Evolutionary conservation across 495 filamentous ascomycete species (phyloP).

Genomic region (Geopyxis carbonaria): DNA sequence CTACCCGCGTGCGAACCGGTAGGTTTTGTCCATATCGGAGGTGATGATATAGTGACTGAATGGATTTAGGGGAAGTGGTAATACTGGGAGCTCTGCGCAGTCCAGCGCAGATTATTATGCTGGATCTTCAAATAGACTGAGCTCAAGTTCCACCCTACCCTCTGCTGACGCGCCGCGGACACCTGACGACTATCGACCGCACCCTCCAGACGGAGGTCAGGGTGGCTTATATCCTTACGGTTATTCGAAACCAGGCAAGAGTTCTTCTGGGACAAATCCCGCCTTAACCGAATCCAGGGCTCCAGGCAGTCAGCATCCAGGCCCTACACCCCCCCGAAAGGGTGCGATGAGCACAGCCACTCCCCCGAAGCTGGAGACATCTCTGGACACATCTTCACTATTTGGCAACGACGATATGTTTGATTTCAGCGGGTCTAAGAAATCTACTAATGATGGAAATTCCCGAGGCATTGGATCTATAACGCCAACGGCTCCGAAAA

Average conservation of each 20-base stretch:
- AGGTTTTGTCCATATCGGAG: no score
- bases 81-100: slow-evolving; percentile 15
- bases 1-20: slow-evolving; percentile 22
- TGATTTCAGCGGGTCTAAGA: slow-evolving; percentile 18
- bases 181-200: slow-evolving; percentile 21
- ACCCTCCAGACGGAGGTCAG: no score
- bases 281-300: no score
- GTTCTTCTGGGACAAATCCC: no score
- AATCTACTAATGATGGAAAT: slow-evolving; percentile 2
- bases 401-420: slow-evolving; percentile 26
- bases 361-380: slow-evolving; percentile 21
- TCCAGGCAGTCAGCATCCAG: no score
- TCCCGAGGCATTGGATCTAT: slow-evolving; percentile 14
- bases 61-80: slow-evolving; percentile 1
- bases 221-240: background rate
- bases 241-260: no score
- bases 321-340: background rate
- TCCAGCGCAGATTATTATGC: slow-evolving; percentile 24
- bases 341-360: slow-evolving; percentile 15
- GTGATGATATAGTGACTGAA: no score
- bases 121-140: slow-evolving; percentile 23
- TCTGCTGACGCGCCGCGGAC: slow-evolving; percentile 23
- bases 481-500: slow-evolving; percentile 22
- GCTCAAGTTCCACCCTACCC: slow-evolving; percentile 25
- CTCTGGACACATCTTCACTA: slow-evolving; percentile 23